Evolutionary conservation across 768 basidiomycete species (phyloP).

Genomic region (Tephrocybe sp.): DNA sequence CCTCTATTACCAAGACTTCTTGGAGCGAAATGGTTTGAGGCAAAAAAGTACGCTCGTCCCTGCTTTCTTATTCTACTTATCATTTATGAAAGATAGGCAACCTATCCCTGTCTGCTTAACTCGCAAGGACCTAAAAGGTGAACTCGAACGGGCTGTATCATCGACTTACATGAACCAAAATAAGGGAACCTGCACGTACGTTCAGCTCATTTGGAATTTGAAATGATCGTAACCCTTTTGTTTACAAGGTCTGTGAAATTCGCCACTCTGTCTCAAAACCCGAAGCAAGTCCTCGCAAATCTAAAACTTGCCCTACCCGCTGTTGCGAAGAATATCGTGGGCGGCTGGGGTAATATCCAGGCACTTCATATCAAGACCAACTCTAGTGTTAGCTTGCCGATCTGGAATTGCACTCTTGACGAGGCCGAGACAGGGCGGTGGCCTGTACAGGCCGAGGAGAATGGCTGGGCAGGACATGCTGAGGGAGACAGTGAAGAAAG

Average conservation of each 20-base stretch:
- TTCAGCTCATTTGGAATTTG: constrained; percentile 16
- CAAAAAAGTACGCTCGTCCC: constrained; percentile 76
- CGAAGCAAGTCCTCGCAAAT: constrained; percentile 76
- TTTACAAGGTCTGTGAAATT: constrained; percentile 76
- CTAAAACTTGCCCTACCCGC: constrained; percentile 75
- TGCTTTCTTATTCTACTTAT: not conserved
- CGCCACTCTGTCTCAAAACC: constrained; percentile 66
- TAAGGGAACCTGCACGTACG: constrained; percentile 88
- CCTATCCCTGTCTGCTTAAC: constrained; percentile 92
- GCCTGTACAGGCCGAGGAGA: constrained; percentile 25
- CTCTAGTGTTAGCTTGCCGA: constrained; percentile 78
- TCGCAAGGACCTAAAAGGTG: constrained; percentile 86
- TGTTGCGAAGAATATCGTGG: constrained; percentile 66
- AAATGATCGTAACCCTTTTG: not conserved
- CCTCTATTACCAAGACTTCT: constrained; percentile 84
- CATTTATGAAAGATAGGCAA: constrained; percentile 53
- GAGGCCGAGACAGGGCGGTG: constrained; percentile 57
- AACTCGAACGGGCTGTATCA: constrained; percentile 88
- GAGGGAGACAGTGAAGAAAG: not conserved
- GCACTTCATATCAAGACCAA: constrained; percentile 88
- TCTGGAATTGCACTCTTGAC: constrained; percentile 83
- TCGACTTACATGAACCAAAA: constrained; percentile 97
- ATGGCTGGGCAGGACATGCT: not conserved
- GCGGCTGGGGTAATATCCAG: constrained; percentile 90
- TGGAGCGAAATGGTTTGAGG: constrained; percentile 88